A percentile compares a stretch with the other conserved stretches of the same genome.
phyloP scores from a whole-genome alignment of 2,329 filamentous ascomycete species.

The Botrytis deweyae region DNA sequence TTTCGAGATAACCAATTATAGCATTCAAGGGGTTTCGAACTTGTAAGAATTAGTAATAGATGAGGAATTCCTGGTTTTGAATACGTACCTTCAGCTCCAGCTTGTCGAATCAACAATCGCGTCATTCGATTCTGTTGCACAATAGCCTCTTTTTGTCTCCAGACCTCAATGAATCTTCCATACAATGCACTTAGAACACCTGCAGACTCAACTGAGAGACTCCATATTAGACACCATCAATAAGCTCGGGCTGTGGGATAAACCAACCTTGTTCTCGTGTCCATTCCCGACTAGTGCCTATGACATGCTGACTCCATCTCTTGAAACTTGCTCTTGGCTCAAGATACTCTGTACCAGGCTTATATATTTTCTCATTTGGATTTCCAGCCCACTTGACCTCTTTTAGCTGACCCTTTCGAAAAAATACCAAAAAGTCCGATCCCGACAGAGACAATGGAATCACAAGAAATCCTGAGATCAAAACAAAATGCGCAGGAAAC shows the following conservation, averaged over 20 bases:
- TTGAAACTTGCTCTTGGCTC: conserved; percentile 80
- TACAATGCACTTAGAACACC: conserved; percentile 87
- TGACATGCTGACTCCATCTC: conserved; percentile 71
- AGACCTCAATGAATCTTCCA: conserved; percentile 85
- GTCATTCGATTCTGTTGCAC: conserved; percentile 76
- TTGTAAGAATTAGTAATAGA: conserved; percentile 55
- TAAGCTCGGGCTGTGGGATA: too few relatives aligned
- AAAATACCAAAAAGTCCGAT: conserved; percentile 86
- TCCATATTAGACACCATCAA: not conserved
- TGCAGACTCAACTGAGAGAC: conserved; percentile 68
- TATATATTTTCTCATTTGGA: conserved; percentile 75
- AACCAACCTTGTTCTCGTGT: conserved; percentile 65
- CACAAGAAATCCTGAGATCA: conserved; percentile 78
- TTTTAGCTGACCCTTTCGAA: conserved; percentile 70
- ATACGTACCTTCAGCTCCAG: conserved; percentile 17
- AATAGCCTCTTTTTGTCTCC: conserved; percentile 85
- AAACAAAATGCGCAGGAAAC: conserved; percentile 75
- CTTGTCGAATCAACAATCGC: conserved; percentile 52
- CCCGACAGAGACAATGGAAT: conserved; percentile 79
- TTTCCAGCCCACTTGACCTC: conserved; percentile 82
- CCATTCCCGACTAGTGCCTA: conserved; percentile 85
- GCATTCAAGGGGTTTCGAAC: conserved; percentile 88
- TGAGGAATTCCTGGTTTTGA: not conserved
- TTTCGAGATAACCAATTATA: conserved; percentile 95
- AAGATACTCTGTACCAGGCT: conserved; percentile 71